A percentile compares a stretch with the other conserved stretches of the same genome.
Conservation (phyloP, 768 basidiomycete genomes). For the Hydnomerulius pinastri region DNA sequence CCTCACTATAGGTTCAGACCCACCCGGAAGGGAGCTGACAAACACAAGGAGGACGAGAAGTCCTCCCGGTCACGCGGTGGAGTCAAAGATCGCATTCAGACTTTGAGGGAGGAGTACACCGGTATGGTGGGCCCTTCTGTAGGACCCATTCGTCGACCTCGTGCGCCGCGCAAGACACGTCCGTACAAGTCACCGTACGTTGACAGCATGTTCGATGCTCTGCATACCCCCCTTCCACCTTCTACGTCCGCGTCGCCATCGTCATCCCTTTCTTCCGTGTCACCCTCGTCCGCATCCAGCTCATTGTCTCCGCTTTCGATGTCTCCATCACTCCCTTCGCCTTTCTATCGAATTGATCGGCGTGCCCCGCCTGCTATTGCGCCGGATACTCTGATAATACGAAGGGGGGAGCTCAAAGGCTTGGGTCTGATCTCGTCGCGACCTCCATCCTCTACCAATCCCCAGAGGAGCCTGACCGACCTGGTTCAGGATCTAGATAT, state of each 20-base stretch:
- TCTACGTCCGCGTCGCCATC: conserved; percentile 6
- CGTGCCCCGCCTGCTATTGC: neutral
- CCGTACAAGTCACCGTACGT: conserved; percentile 7
- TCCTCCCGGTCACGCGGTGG: conserved; percentile 16
- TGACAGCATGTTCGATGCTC: conserved; percentile 14
- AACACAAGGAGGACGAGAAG: conserved; percentile 32
- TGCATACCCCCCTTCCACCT: conserved; percentile 1
- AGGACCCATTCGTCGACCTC: conserved; percentile 33
- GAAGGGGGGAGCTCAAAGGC: conserved; percentile 8
- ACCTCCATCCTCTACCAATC: conserved; percentile 21
- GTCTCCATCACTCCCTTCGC: conserved; percentile 16
- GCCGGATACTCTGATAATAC: conserved; percentile 18
- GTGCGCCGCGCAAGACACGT: conserved; percentile 32
- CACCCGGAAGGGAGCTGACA: conserved; percentile 21
- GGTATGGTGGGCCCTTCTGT: conserved; percentile 37
- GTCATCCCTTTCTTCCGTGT: neutral
- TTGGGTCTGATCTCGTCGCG: conserved; percentile 16
- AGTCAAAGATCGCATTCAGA: conserved; percentile 31
- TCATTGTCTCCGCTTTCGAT: conserved; percentile 17
- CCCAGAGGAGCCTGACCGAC: conserved; percentile 21
- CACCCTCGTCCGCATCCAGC: conserved; percentile 6
- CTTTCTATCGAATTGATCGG: conserved; percentile 5
- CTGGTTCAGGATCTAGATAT: conserved; percentile 29
- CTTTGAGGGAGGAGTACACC: conserved; percentile 38
- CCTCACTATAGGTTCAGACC: conserved; percentile 33